phyloP scores from a whole-genome alignment of 2,329 filamentous ascomycete genomes.

The Diaporthe sp. region DNA sequence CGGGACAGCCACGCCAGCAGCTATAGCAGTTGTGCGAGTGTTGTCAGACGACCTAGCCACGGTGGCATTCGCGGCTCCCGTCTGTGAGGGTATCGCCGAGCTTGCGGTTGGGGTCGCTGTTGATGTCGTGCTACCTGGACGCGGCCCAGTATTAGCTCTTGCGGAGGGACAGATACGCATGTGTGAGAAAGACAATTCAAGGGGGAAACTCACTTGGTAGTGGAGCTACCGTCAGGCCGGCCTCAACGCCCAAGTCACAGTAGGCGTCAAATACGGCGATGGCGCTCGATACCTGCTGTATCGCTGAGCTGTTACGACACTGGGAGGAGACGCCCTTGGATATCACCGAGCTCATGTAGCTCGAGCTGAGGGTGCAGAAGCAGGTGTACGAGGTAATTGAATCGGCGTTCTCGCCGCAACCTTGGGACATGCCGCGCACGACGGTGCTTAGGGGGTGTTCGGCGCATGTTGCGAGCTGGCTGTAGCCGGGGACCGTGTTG shows the following conservation, averaged over 20 bases:
- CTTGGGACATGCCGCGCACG: neutral
- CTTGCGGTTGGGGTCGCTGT: neutral
- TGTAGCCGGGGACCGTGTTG: neutral
- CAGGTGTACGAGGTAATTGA: neutral
- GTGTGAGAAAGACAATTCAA: too few relatives aligned
- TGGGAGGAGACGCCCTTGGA: conserved; percentile 2
- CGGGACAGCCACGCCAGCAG: neutral
- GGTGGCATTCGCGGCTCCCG: neutral
- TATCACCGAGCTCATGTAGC: conserved; percentile 7
- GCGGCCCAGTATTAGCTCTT: neutral
- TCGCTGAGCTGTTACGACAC: conserved; percentile 1
- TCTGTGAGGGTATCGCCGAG: neutral
- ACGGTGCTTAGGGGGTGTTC: neutral
- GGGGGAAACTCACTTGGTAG: neutral
- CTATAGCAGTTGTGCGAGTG: neutral
- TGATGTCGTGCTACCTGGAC: neutral
- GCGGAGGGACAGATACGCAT: too few relatives aligned
- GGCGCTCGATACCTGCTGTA: neutral
- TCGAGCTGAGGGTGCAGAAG: conserved; percentile 8
- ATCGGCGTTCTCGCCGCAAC: neutral
- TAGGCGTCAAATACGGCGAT: neutral
- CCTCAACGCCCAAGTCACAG: neutral
- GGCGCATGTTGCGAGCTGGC: neutral
- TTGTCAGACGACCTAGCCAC: neutral
- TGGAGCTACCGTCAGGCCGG: neutral